Evolutionary conservation across 495 filamentous ascomycete genomes (phyloP).

Genomic region (Bryoglossum gracile): DNA sequence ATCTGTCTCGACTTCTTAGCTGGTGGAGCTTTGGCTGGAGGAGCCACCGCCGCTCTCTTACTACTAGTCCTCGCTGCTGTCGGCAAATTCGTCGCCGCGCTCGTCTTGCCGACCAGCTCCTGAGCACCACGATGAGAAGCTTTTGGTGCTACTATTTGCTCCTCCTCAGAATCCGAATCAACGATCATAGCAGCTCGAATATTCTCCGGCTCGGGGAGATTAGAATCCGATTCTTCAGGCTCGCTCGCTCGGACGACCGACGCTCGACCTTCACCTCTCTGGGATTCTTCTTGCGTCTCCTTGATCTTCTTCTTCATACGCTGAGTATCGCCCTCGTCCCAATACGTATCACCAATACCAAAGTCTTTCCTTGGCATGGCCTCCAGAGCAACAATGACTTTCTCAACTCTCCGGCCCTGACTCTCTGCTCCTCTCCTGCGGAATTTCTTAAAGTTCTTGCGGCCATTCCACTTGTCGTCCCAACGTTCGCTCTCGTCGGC

Average conservation of each 20-base stretch:
- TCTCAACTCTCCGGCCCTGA: constrained; percentile 33
- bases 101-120: neutral
- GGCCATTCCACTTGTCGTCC: constrained; percentile 89
- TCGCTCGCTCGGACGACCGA: too few species aligned
- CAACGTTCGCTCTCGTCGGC: constrained; percentile 57
- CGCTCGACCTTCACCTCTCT: constrained; percentile 13
- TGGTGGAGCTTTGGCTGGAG: constrained; percentile 30
- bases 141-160: neutral
- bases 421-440: constrained; percentile 47
- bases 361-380: constrained; percentile 73
- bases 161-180: neutral
- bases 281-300: constrained; percentile 25
- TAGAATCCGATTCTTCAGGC: too few species aligned
- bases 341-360: constrained; percentile 80
- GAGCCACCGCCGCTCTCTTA: constrained; percentile 34
- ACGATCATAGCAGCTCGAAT: neutral
- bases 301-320: constrained; percentile 22
- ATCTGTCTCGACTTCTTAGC: constrained; percentile 33
- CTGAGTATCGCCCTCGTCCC: constrained; percentile 30
- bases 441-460: constrained; percentile 96
- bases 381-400: constrained; percentile 70
- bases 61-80: neutral
- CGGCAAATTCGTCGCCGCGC: neutral
- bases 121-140: too few species aligned
- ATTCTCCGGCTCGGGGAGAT: too few species aligned